A percentile compares a stretch with the other conserved stretches of the same genome.
These are phyloP conservation scores for Aureobasidium sp. DNA, from an alignment of 2,329 filamentous ascomycete genomes.

Conservation along the genomic window DNA sequence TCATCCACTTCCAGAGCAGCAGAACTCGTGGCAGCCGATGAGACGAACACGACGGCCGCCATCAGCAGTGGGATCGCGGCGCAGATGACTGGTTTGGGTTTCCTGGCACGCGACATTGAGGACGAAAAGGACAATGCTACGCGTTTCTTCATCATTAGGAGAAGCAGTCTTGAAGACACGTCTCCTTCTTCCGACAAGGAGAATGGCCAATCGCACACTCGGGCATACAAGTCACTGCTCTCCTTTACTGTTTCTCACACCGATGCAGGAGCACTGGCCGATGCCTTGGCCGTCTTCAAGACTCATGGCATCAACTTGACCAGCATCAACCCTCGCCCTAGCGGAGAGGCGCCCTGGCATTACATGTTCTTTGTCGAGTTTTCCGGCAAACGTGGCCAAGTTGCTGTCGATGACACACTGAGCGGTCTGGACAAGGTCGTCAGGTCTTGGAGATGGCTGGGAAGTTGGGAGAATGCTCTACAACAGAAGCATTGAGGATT, in stretches of 20 bases:
- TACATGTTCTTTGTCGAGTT: constrained; percentile 96
- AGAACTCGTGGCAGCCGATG: constrained; percentile 58
- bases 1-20: constrained; percentile 81
- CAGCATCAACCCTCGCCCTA: constrained; percentile 82
- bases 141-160: constrained; percentile 62
- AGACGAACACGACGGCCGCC: constrained; percentile 58
- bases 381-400: constrained; percentile 49
- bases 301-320: constrained; percentile 71
- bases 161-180: constrained; percentile 15
- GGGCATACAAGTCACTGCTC: constrained; percentile 63
- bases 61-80: constrained; percentile 73
- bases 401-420: constrained; percentile 54
- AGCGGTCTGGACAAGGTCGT: constrained; percentile 51
- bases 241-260: constrained; percentile 76
- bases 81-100: constrained; percentile 56
- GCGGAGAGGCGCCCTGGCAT: constrained; percentile 67
- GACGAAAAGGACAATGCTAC: constrained; percentile 72
- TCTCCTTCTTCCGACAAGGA: not conserved
- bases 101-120: constrained; percentile 65
- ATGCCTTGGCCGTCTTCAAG: constrained; percentile 73
- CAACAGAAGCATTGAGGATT: constrained; percentile 6
- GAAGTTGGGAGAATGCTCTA: constrained; percentile 27
- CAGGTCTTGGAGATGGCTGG: constrained; percentile 54
- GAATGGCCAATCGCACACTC: not conserved
- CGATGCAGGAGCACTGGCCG: constrained; percentile 72